Conservation (phyloP, 1,139 yeast species). For the Blastobotrys elegans region DNA sequence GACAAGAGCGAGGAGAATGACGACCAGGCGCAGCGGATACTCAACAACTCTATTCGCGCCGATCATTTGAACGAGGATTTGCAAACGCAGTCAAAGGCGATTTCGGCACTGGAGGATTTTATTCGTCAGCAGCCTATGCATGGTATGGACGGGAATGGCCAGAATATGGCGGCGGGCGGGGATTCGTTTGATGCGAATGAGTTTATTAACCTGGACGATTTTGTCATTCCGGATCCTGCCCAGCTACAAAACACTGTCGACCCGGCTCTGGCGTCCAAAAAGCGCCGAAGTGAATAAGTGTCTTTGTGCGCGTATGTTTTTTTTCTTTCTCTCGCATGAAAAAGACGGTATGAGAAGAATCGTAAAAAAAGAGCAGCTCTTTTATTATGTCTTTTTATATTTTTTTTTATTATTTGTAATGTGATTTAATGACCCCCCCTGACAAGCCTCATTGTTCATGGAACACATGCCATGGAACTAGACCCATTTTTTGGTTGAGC, state of each 20-base stretch:
- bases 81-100: background rate
- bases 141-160: too few species aligned
- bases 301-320: too few species aligned
- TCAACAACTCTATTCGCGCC: background rate
- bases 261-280: background rate
- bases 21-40: conserved; percentile 7
- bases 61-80: conserved; percentile 1
- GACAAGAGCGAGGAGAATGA: conserved; percentile 8
- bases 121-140: conserved; percentile 2
- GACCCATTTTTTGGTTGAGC: too few species aligned
- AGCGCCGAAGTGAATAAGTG: conserved; percentile 2
- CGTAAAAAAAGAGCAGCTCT: too few species aligned
- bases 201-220: conserved; percentile 9
- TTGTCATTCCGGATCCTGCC: background rate
- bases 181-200: conserved; percentile 3
- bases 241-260: background rate
- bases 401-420: too few species aligned
- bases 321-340: background rate
- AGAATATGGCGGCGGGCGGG: background rate
- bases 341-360: too few species aligned
- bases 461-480: too few species aligned
- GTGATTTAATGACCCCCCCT: too few species aligned
- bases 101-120: conserved; percentile 8
- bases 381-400: too few species aligned
- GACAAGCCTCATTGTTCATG: too few species aligned